Evolutionary conservation across 2,329 filamentous ascomycete genomes (phyloP), one percentile per base, ranked within the genome.

Genomic region (Stemphylium beticola): DNA sequence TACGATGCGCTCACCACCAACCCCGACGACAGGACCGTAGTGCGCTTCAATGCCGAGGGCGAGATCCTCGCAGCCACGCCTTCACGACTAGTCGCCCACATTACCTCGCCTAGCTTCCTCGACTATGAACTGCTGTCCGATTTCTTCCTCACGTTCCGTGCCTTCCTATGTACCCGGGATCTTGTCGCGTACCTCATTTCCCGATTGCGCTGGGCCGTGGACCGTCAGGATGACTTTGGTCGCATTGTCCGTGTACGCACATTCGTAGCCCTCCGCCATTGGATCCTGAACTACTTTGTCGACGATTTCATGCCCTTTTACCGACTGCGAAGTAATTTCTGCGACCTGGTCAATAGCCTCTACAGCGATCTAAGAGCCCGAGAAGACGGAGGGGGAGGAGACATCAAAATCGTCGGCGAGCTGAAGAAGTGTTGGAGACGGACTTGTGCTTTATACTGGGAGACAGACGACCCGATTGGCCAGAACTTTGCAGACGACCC

Each of bases 91-190:
- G 91, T 99, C 44, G 93, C 93, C 11, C 93, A 99, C 76, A 97
- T 99, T 60, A 98, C 95, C 0, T 98, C 95, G 0, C 92, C 95
- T 14, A 92, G 87, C 44, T 97, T 98, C 72, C 86, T 99, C 69
- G 93, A 99, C 74, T 99, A 99, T 73, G 93, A 98, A 68, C 83
- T 99, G 4, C 85, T 99, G 4, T 98, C 95, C 1, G 95, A 99
- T 74, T 99, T 99, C 77, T 99, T 99, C 69, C 84, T 99, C 18
- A 98, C 95, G 0, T 99, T 92, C 70, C 90, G 95, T 43, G 85
- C 90, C 3, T 99, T 97, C 70, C 81, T 99, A 55, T 87, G 91
- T 11, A 82, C 90, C 0, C 81, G 82, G 17, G 89, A 93, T 65
- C 82, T 99, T 3, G 82, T 96, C 18, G 86, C 87, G 41, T 92